Percentiles rank a stretch among this genome's conserved stretches.
Evolutionary conservation across 306 rosid species (phyloP).

Genomic region (Macrotyloma uniflorum): DNA sequence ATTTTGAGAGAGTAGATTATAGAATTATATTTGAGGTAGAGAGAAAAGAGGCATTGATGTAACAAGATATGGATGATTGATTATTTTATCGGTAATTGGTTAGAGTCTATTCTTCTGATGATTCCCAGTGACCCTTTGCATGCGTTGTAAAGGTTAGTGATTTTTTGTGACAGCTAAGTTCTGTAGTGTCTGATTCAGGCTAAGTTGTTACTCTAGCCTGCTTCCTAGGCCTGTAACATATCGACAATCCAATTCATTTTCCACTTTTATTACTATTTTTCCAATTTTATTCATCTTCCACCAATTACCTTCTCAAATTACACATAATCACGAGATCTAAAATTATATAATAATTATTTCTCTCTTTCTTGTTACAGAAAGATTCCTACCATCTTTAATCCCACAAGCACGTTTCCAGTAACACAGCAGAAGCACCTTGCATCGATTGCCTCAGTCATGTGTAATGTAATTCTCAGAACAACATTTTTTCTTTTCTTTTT

Average conservation of each 20-base stretch:
- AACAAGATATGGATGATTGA: conserved; percentile 1
- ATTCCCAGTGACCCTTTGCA: conserved; percentile 22
- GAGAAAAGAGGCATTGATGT: background rate
- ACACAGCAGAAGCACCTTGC: background rate
- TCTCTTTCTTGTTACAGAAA: background rate
- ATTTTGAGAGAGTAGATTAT: too few relatives aligned
- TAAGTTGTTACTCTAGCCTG: conserved; percentile 34
- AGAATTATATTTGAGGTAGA: background rate
- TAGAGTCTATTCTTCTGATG: conserved; percentile 4
- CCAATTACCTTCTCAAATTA: too few relatives aligned
- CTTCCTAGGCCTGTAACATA: conserved; percentile 42
- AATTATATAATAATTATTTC: background rate
- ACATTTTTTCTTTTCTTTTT: too few relatives aligned
- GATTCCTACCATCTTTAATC: background rate
- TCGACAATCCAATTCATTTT: conserved; percentile 41
- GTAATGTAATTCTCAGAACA: too few relatives aligned
- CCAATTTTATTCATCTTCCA: background rate
- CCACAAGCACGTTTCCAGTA: background rate
- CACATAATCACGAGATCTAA: background rate
- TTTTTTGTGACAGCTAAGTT: conserved; percentile 39
- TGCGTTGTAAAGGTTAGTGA: conserved; percentile 36
- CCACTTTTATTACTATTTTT: background rate
- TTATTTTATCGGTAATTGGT: conserved; percentile 23
- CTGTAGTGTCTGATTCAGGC: conserved; percentile 35
- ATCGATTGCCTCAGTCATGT: too few relatives aligned